A percentile compares a stretch with the other conserved stretches of the same genome.
Evolutionary conservation across 2,329 filamentous ascomycete species (phyloP).

Genomic region (Nannizzia gypsea): DNA sequence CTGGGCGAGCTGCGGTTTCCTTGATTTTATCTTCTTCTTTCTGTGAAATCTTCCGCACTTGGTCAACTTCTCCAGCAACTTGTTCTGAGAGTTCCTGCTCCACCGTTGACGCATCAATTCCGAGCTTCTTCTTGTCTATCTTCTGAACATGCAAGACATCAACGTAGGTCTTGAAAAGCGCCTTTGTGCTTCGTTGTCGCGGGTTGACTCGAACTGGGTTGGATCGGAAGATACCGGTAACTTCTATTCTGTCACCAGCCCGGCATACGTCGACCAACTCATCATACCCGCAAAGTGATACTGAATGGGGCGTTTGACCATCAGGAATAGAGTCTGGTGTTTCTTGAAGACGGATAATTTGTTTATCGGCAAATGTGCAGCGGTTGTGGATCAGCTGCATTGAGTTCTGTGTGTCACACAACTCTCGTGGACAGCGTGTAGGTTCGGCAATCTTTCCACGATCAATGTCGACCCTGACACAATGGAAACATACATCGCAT

Average conservation of each 20-base stretch:
- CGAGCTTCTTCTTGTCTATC: constrained; percentile 87
- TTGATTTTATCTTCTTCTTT: constrained; percentile 87
- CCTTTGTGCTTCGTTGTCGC: constrained; percentile 81
- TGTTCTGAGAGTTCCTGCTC: constrained; percentile 69
- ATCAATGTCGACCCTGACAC: constrained; percentile 80
- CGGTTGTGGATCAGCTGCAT: constrained; percentile 98
- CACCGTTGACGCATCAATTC: constrained; percentile 78
- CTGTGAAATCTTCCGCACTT: constrained; percentile 67
- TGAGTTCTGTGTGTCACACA: constrained; percentile 77
- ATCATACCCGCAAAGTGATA: constrained; percentile 91
- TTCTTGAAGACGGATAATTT: constrained; percentile 96
- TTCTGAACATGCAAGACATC: constrained; percentile 95
- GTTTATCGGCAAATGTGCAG: constrained; percentile 89
- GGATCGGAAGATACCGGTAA: constrained; percentile 94
- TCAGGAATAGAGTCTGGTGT: constrained; percentile 90
- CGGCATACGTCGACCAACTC: constrained; percentile 97
- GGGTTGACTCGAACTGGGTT: constrained; percentile 91
- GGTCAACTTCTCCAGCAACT: constrained; percentile 60
- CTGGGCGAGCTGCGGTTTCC: constrained; percentile 62
- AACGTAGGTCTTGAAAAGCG: constrained; percentile 95
- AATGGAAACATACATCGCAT: constrained; percentile 86
- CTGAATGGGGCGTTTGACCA: constrained; percentile 92
- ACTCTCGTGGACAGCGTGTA: constrained; percentile 70
- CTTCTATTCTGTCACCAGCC: constrained; percentile 86
- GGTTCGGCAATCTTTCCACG: constrained; percentile 94